Evolutionary conservation across 441 rosid species (phyloP).

Genomic region (Populus trichocarpa): DNA sequence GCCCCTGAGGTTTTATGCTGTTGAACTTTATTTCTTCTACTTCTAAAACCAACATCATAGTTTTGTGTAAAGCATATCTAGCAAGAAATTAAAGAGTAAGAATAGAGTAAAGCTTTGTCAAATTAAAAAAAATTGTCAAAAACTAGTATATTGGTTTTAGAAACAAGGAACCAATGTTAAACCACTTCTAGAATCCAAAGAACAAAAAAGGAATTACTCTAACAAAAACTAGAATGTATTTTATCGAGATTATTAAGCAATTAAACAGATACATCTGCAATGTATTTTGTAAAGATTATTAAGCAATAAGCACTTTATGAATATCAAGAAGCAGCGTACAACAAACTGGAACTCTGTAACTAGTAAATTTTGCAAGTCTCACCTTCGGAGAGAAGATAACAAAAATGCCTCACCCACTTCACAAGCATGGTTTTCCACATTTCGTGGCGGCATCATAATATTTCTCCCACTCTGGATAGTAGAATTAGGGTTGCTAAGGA

Average conservation of each 20-base stretch:
- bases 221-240: not conserved
- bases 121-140: no score
- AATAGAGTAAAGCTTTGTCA: no score
- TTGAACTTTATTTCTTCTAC: not conserved
- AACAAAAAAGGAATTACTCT: no score
- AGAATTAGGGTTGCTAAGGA: slow-evolving; percentile 52
- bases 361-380: slow-evolving; percentile 16
- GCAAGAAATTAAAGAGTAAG: no score
- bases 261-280: not conserved
- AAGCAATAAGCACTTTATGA: not conserved
- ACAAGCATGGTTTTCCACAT: slow-evolving; percentile 66
- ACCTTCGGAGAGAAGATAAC: slow-evolving; percentile 89
- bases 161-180: not conserved
- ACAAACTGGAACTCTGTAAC: not conserved
- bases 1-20: not conserved
- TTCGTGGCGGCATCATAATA: slow-evolving; percentile 49
- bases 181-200: not conserved
- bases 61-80: no score
- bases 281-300: no score
- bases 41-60: not conserved
- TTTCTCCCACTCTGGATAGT: slow-evolving; percentile 77
- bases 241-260: not conserved
- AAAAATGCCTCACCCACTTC: slow-evolving; percentile 87
- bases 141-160: no score
- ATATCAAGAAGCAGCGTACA: not conserved